Conservation (phyloP, 2,329 filamentous ascomycete species). For the Alternaria arbusti region DNA sequence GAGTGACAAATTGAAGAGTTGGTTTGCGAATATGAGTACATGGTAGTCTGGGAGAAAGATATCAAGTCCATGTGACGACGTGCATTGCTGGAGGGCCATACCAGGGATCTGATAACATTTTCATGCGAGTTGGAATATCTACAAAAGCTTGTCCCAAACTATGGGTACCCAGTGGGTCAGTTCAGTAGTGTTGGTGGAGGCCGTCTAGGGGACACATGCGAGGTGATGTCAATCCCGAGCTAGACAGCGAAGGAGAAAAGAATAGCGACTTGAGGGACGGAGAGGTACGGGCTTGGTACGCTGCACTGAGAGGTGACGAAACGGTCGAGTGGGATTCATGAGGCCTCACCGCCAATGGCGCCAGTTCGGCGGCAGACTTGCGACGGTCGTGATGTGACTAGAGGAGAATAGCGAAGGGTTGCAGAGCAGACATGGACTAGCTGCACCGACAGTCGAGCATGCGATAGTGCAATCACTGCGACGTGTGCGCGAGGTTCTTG, state of each 20-base stretch:
- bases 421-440: background rate
- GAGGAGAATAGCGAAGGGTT: background rate
- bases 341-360: conserved; percentile 17
- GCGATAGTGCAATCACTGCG: conserved; percentile 14
- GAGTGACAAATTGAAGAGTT: background rate
- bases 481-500: background rate
- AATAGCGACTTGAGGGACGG: background rate
- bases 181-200: conserved; percentile 9
- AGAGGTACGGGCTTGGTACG: conserved; percentile 2
- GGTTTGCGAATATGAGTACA: background rate
- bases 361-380: conserved; percentile 5
- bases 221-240: conserved; percentile 12
- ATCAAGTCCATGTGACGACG: background rate
- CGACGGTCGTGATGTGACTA: background rate
- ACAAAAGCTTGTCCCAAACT: conserved; percentile 6
- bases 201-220: background rate
- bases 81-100: background rate
- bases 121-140: background rate
- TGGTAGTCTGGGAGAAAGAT: background rate
- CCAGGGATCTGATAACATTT: background rate
- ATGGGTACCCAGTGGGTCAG: conserved; percentile 4
- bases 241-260: background rate
- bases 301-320: background rate
- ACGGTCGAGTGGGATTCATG: background rate
- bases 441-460: conserved; percentile 5